Conservation (phyloP, 129 eudicot species). For the Artemisia tridentata region DNA sequence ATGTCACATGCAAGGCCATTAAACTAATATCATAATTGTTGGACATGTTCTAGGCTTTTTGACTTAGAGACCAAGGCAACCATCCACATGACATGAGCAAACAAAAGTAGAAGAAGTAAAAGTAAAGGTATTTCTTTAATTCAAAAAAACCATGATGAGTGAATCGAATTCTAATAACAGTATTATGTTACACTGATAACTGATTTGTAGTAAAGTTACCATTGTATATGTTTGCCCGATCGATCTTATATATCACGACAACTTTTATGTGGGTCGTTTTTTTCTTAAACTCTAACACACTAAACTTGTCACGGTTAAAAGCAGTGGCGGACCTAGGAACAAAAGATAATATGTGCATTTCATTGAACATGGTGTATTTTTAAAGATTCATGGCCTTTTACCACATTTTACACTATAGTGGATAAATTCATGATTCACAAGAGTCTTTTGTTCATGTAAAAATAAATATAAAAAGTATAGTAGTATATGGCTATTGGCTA, state of each 20-base stretch:
- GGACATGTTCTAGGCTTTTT: slow-evolving; percentile 33
- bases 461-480: no score
- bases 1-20: slow-evolving; percentile 38
- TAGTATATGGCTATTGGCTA: no score
- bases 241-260: background rate
- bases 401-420: no score
- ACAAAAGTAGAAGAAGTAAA: slow-evolving; percentile 33
- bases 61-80: slow-evolving; percentile 40
- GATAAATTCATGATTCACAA: no score
- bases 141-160: slow-evolving; percentile 14
- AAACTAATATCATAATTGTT: slow-evolving; percentile 27
- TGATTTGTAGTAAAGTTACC: background rate
- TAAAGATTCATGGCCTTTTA: no score
- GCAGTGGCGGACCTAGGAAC: no score
- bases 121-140: slow-evolving; percentile 26
- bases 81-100: slow-evolving; percentile 36
- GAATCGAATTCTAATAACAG: slow-evolving; percentile 2
- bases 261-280: no score
- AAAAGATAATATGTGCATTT: no score
- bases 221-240: background rate
- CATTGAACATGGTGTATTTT: no score
- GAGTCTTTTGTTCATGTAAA: no score
- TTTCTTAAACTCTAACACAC: no score
- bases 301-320: no score
- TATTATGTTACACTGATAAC: background rate